phyloP scores from a whole-genome alignment of 2,329 filamentous ascomycete genomes.

The Alternaria angustiovoidea region DNA sequence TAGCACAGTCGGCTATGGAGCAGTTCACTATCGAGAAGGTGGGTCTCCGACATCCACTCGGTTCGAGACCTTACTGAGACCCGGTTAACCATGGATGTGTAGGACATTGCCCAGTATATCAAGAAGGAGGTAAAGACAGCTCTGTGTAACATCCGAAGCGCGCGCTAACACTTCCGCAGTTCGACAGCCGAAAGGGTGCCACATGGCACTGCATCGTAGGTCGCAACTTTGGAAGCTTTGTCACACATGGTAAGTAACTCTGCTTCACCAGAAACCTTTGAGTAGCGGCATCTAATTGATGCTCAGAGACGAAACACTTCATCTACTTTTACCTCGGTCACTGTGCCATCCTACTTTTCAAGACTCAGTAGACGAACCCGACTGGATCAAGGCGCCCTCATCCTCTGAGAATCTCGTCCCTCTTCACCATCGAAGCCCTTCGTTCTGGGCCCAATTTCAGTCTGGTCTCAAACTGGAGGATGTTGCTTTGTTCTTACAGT shows the following conservation, averaged over 20 bases:
- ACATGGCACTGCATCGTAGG: constrained; percentile 99
- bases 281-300: constrained; percentile 20
- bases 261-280: no score
- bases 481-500: background rate
- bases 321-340: constrained; percentile 99
- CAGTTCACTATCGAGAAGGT: constrained; percentile 78
- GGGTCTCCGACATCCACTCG: constrained; percentile 11
- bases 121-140: constrained; percentile 76
- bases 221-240: constrained; percentile 98
- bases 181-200: constrained; percentile 94
- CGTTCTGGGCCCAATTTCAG: constrained; percentile 2
- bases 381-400: constrained; percentile 12
- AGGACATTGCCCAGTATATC: constrained; percentile 96
- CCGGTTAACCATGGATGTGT: constrained; percentile 17
- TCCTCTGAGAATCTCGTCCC: constrained; percentile 8
- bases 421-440: constrained; percentile 3
- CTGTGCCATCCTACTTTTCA: constrained; percentile 97
- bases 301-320: constrained; percentile 95
- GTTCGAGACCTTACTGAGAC: background rate
- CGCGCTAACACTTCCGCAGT: constrained; percentile 64
- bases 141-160: background rate
- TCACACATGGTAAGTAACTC: constrained; percentile 81
- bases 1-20: constrained; percentile 75
- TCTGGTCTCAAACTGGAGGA: constrained; percentile 10
- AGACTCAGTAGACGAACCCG: constrained; percentile 76